Base-by-base conservation (phyloP, 129 eudicot genomes). In the Flaveria trinervia region DNA sequence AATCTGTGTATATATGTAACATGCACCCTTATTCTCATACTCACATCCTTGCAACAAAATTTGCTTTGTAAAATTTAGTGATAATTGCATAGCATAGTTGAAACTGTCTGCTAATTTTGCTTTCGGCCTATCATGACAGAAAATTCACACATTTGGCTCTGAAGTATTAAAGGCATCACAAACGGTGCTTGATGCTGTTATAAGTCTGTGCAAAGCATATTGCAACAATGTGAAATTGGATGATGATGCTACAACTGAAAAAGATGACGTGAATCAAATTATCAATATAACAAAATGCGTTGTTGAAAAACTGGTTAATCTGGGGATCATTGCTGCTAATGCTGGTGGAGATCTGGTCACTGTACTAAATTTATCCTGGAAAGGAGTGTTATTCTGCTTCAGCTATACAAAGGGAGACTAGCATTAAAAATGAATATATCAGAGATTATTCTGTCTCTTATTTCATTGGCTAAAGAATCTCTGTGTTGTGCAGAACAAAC, bases 351-450 rank as follows among this genome's bases (percentile, higher is more conserved):
- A 82, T 85, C 84, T 91, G 70, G 98, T 91, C 11, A 73, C 73
- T 70, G 68, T 94, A 46, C 85, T 94, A 46, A 94, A 94, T 83
- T 49, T 89, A 81, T 91, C 98, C 62, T 91, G 98, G 98, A 94
- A 94, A 94, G 97, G 98, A 54, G 98, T 46, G 96, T 94, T 74
- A 71, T 88, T 25, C 74, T 94, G 83, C 96, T 91, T 79, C 98
- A 94, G 92, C 87, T 94, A 49, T 88, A 84, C 52, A 86, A 84
- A 74, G 96, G 92, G 43, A 52, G 73, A 48, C 84, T 94, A 71
- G 90, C 93, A 71, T 76, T 61, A 49, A 89, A 77, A 71, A 71
- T 94, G 79, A 86, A 91, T 70, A 82, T 91, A 76, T 76, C 88
- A 54, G 92, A 79, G 41, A 82, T 91, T 46, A 89, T 94, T 73